Conservation (phyloP, 2,329 filamentous ascomycete species). For the Microcyclosporella mali region DNA sequence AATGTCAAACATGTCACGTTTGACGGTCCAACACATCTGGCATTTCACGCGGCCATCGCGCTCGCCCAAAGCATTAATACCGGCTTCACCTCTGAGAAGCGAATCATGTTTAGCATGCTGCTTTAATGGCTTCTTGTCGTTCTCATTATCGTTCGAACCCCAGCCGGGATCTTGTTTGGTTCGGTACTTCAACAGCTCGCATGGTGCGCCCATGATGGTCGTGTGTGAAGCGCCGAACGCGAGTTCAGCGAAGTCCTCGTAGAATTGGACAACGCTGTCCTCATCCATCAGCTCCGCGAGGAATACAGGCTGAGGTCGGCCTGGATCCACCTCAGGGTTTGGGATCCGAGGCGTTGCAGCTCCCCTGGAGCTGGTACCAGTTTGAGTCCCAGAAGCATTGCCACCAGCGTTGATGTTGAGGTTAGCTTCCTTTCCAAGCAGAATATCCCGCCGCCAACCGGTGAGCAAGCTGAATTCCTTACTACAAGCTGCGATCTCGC, state of each 20-base stretch:
- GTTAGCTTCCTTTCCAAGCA: slow-evolving; percentile 82
- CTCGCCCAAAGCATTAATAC: slow-evolving; percentile 71
- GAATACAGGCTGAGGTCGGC: slow-evolving; percentile 69
- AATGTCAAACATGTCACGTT: slow-evolving; percentile 94
- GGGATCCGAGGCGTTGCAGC: slow-evolving; percentile 42
- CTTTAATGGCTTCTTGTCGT: slow-evolving; percentile 1
- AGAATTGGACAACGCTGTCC: slow-evolving; percentile 87
- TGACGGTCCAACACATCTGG: slow-evolving; percentile 94
- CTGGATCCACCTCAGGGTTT: slow-evolving; percentile 25
- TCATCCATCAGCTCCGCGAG: slow-evolving; percentile 90
- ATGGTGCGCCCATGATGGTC: slow-evolving; percentile 67
- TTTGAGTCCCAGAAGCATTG: slow-evolving; percentile 36
- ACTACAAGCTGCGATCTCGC: slow-evolving; percentile 89
- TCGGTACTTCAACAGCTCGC: slow-evolving; percentile 84
- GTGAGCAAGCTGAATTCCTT: slow-evolving; percentile 96
- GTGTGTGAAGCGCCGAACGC: slow-evolving; percentile 88
- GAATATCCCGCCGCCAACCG: slow-evolving; percentile 84
- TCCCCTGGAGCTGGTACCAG: slow-evolving; percentile 42
- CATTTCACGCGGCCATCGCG: slow-evolving; percentile 89
- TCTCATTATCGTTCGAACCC: slow-evolving; percentile 22
- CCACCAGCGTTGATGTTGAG: slow-evolving; percentile 73
- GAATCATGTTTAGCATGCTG: slow-evolving; percentile 17
- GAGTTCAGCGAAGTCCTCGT: slow-evolving; percentile 87
- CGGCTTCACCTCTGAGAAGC: slow-evolving; percentile 57
- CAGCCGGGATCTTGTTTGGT: slow-evolving; percentile 54